These are phyloP conservation scores for Microcyclospora tardicrescens DNA, from an alignment of 2,329 filamentous ascomycete genomes.

Conservation along the genomic window DNA sequence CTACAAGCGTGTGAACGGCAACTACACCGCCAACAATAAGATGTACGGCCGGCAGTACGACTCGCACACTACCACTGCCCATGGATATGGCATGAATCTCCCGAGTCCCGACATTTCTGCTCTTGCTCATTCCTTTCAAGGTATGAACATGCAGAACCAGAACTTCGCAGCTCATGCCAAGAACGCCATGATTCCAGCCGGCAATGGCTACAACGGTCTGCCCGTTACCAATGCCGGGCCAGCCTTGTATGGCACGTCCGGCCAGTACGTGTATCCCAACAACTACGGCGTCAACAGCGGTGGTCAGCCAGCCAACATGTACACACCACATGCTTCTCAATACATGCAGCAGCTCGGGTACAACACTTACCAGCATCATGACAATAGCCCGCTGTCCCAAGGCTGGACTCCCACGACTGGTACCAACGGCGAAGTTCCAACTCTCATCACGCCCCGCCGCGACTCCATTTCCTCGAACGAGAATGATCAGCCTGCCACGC, in stretches of 20 bases:
- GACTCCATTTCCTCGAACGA: slow-evolving; percentile 41
- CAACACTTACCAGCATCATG: slow-evolving; percentile 29
- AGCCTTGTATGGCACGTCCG: slow-evolving; percentile 19
- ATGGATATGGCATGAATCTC: slow-evolving; percentile 23
- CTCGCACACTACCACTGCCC: slow-evolving; percentile 17
- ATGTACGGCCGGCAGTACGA: slow-evolving; percentile 21
- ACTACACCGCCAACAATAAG: slow-evolving; percentile 17
- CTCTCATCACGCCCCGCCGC: slow-evolving; percentile 38
- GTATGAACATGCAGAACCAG: slow-evolving; percentile 25
- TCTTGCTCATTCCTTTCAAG: slow-evolving; percentile 28
- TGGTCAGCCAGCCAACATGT: slow-evolving; percentile 29
- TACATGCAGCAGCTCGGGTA: slow-evolving; percentile 32
- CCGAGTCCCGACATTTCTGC: slow-evolving; percentile 21
- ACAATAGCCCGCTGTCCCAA: slow-evolving; percentile 34
- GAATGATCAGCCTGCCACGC: slow-evolving; percentile 39
- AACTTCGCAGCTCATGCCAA: slow-evolving; percentile 24
- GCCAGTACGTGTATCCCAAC: slow-evolving; percentile 22
- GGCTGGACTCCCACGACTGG: slow-evolving; percentile 32
- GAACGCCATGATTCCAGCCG: slow-evolving; percentile 20
- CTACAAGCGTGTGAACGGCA: slow-evolving; percentile 18
- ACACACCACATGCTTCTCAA: slow-evolving; percentile 29
- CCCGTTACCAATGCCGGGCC: slow-evolving; percentile 17
- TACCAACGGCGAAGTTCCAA: slow-evolving; percentile 35
- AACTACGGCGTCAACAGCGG: slow-evolving; percentile 13
- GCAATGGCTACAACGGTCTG: slow-evolving; percentile 17